phyloP scores from a whole-genome alignment of 495 filamentous ascomycete species.

The Xylaria palmicola region DNA sequence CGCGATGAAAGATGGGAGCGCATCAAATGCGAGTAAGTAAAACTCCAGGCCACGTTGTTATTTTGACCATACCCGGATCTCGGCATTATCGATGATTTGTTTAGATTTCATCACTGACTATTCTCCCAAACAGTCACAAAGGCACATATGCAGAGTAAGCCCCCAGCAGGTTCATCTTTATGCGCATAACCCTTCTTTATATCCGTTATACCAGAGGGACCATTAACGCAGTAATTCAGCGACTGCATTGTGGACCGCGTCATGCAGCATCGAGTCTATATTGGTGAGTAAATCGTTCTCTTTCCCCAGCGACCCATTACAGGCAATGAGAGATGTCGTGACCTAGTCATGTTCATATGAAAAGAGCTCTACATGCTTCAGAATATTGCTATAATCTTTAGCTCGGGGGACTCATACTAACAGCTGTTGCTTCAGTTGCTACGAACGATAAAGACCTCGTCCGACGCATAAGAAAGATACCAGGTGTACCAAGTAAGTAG shows the following conservation, averaged over 20 bases:
- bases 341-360: neutral
- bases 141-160: constrained; percentile 21
- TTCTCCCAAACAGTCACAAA: constrained; percentile 11
- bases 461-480: constrained; percentile 77
- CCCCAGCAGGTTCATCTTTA: neutral
- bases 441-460: constrained; percentile 87
- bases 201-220: neutral
- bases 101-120: neutral
- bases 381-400: neutral
- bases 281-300: constrained; percentile 16
- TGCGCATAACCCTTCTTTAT: neutral
- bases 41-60: neutral
- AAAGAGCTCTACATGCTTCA: neutral
- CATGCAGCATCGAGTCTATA: constrained; percentile 41
- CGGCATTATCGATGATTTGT: neutral
- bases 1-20: constrained; percentile 87
- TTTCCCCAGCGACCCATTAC: neutral
- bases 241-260: constrained; percentile 91
- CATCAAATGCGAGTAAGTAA: constrained; percentile 17
- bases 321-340: too few species aligned
- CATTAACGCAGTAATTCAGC: constrained; percentile 12
- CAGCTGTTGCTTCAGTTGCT: constrained; percentile 69
- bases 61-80: neutral
- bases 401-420: constrained; percentile 32
- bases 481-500: constrained; percentile 55